Percentiles rank a stretch among this genome's conserved stretches.
Conservation (phyloP, 768 basidiomycete genomes). For the Lactarius pseudohatsudake region DNA sequence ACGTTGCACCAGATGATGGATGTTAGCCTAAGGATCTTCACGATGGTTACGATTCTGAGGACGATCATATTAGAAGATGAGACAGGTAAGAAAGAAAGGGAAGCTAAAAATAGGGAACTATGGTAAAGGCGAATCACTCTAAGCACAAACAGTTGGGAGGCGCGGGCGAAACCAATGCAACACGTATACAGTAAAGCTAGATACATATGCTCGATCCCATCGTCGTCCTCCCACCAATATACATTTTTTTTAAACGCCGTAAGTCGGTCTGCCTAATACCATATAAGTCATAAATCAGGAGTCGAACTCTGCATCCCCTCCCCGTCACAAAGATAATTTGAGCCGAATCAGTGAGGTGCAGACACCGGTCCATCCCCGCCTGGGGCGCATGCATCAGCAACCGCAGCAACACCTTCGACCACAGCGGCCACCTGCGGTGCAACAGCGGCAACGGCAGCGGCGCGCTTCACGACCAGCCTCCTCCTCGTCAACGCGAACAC, state of each 20-base stretch:
- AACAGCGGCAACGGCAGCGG: not conserved
- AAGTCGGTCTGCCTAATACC: not conserved
- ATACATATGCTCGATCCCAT: not conserved
- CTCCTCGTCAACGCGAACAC: conserved; percentile 21
- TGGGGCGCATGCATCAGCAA: not conserved
- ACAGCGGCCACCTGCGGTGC: not conserved
- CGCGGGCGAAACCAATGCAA: not conserved
- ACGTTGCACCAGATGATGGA: not conserved
- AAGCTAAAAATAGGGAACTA: not conserved
- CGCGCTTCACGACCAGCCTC: not conserved
- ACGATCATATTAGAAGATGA: not conserved
- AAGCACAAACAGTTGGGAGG: not conserved
- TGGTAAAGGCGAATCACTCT: not conserved
- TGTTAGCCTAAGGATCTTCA: not conserved
- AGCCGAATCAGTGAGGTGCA: not conserved
- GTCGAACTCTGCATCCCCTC: not conserved
- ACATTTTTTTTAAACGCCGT: not conserved
- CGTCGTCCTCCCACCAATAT: not conserved
- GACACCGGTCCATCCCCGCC: not conserved
- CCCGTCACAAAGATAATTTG: not conserved
- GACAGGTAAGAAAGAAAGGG: too few species aligned
- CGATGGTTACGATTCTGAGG: not conserved
- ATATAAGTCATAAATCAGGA: conserved; percentile 3
- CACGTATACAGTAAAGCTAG: not conserved
- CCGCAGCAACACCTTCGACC: not conserved